phyloP scores from a whole-genome alignment of 331 rosid species.

The Saraca asoca region DNA sequence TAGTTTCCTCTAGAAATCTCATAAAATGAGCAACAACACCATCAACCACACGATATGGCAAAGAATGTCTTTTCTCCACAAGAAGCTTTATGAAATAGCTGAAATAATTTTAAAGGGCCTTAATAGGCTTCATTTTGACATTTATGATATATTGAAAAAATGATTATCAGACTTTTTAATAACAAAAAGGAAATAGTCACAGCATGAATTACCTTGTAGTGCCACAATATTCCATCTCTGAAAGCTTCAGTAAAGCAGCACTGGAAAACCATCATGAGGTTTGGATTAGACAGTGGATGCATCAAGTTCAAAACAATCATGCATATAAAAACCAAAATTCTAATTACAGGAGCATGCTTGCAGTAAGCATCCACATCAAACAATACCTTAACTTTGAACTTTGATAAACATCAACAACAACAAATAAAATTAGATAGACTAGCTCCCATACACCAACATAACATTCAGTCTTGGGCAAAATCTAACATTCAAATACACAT shows the following conservation, averaged over 20 bases:
- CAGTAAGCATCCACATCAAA: too few relatives aligned
- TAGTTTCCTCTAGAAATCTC: constrained; percentile 61
- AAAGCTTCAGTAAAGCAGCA: constrained; percentile 82
- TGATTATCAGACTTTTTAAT: background rate
- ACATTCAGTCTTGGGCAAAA: too few relatives aligned
- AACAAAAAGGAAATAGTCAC: background rate
- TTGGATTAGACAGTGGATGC: constrained; percentile 28
- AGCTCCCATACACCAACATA: too few relatives aligned
- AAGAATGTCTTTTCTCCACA: constrained; percentile 82
- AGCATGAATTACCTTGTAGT: constrained; percentile 70
- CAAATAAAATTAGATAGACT: too few relatives aligned
- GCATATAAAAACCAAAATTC: background rate
- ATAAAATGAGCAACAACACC: constrained; percentile 70
- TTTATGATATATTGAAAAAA: background rate
- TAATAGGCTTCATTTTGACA: background rate
- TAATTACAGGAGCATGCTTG: background rate
- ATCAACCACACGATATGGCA: constrained; percentile 78
- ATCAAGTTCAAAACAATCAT: constrained; percentile 12
- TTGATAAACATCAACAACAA: too few relatives aligned
- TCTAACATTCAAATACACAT: too few relatives aligned
- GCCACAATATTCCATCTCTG: constrained; percentile 90
- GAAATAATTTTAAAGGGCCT: constrained; percentile 40
- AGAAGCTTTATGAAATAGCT: constrained; percentile 94
- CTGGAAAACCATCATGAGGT: constrained; percentile 52
- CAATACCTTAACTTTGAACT: too few relatives aligned